Base-by-base conservation (phyloP, 2,329 filamentous ascomycete species). In the Immersiporthe knoxdaviesiana region DNA sequence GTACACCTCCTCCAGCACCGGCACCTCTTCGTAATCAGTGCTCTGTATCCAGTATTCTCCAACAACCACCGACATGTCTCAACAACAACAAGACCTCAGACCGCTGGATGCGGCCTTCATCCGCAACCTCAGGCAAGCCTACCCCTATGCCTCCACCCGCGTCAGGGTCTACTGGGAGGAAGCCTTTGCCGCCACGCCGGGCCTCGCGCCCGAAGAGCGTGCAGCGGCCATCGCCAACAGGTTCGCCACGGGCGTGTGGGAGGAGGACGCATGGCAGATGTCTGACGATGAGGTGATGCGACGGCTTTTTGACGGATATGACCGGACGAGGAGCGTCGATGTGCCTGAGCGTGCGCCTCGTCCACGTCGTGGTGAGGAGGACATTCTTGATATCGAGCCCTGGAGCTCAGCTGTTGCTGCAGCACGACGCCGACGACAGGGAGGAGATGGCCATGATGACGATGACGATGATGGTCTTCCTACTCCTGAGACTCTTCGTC, bases 261-360 rank as follows among this genome's bases (percentile, higher is more conserved):
- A 11, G 54, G 47, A 10, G 21, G 32, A 2, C 35, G 54, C 67
- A 24, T 11, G 32, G 21, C 63, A 66, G 61, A 41, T 65, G 16
- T 8, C 4, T 35, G 8, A 3, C 11, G 50, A 70, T 32, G 41
- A 35, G 3, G 69, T 72, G 11, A 73, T 71, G 1, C 67, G 65
- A 11, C 58, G 35, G 18, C 41, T 71, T 14, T 72, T 75, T 58
- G 61, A 50, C 2, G 67, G 44, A 5, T 62, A 70, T n/a, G 56
- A 70, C n/a, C 65, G 41, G 27, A 47, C 32, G 1, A 24, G 35
- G 32, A n/a, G 30, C 12, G 32, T 59, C 6, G 56, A 59, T 10
- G 56, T 37, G 30, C 56, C 56, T 35, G 16, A 16, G 11, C 30
- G 21, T 30, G 14, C 54, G 30, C 30, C 27, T 32, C 44, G 44